Evolutionary conservation across 2,329 filamentous ascomycete genomes (phyloP).

Genomic region (Xylariaceae sp.): DNA sequence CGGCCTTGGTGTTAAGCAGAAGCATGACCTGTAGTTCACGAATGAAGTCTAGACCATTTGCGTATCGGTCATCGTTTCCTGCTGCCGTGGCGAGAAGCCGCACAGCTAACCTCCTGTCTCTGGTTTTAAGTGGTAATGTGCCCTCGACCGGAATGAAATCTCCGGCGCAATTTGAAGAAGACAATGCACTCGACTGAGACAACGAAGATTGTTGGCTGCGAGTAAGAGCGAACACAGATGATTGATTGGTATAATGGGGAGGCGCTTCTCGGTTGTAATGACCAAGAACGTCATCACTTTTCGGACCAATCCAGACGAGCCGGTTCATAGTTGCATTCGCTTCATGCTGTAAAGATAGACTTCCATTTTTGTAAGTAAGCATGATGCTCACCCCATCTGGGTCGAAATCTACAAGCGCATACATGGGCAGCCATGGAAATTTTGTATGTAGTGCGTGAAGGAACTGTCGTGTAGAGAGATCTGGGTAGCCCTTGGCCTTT

Average conservation of each 20-base stretch:
- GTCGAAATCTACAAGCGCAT: conserved; percentile 75
- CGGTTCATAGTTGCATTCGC: conserved; percentile 54
- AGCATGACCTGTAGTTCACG: conserved; percentile 75
- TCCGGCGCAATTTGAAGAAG: background rate
- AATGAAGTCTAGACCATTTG: conserved; percentile 49
- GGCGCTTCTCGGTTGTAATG: background rate
- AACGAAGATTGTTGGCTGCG: background rate
- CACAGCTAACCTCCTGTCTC: conserved; percentile 65
- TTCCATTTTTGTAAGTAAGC: conserved; percentile 75
- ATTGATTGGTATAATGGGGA: background rate
- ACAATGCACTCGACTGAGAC: background rate
- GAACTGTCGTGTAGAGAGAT: conserved; percentile 72
- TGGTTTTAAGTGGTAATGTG: conserved; percentile 51
- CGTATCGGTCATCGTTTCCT: conserved; percentile 36
- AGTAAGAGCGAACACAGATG: background rate
- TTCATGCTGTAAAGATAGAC: conserved; percentile 68
- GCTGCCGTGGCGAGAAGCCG: conserved; percentile 57
- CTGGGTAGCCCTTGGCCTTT: conserved; percentile 83
- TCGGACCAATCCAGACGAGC: conserved; percentile 71
- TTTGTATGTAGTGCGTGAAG: conserved; percentile 59
- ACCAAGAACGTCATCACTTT: conserved; percentile 50
- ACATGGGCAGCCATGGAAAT: conserved; percentile 61
- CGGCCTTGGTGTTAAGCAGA: conserved; percentile 75
- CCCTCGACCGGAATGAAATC: conserved; percentile 25
- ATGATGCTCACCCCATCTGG: conserved; percentile 78